phyloP scores from a whole-genome alignment of 305 asterid species.

The Fraxinus dipetala region DNA sequence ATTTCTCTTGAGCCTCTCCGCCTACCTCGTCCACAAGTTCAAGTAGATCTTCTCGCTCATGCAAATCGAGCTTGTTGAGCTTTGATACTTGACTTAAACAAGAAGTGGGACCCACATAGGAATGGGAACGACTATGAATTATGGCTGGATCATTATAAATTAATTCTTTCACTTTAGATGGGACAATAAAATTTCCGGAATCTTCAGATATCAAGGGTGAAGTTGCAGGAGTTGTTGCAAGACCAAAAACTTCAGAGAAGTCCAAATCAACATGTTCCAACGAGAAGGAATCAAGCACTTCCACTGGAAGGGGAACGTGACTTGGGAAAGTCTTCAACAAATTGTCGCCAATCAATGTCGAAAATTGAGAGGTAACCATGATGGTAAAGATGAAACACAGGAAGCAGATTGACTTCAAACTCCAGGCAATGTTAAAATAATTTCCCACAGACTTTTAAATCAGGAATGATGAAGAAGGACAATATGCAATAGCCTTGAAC shows the following conservation, averaged over 20 bases:
- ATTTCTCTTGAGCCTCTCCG: slow-evolving; percentile 31
- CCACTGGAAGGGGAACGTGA: slow-evolving; percentile 35
- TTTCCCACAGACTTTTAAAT: slow-evolving; percentile 21
- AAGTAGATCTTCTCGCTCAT: slow-evolving; percentile 45
- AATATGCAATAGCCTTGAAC: slow-evolving; percentile 49
- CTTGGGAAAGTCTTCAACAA: slow-evolving; percentile 39
- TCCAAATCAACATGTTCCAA: slow-evolving; percentile 59
- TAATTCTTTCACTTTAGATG: slow-evolving; percentile 38
- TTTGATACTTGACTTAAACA: slow-evolving; percentile 41
- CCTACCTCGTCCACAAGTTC: slow-evolving; percentile 35
- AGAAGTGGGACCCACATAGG: slow-evolving; percentile 68
- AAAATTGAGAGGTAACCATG: slow-evolving; percentile 69
- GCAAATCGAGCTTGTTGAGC: slow-evolving; percentile 46
- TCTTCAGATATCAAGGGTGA: slow-evolving; percentile 37
- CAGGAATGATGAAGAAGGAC: slow-evolving; percentile 33
- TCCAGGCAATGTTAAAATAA: slow-evolving; percentile 16
- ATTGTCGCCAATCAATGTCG: slow-evolving; percentile 34
- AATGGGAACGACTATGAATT: slow-evolving; percentile 60
- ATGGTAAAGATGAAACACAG: slow-evolving; percentile 22
- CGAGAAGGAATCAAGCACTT: slow-evolving; percentile 41
- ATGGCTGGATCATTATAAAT: slow-evolving; percentile 57
- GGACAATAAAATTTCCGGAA: slow-evolving; percentile 20
- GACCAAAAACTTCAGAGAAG: slow-evolving; percentile 79
- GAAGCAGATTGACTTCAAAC: slow-evolving; percentile 13
- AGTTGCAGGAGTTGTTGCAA: slow-evolving; percentile 37